Evolutionary conservation across 805 yeast species (phyloP), one percentile per base, ranked within the genome.

Genomic region (Phaffomyces antillensis): DNA sequence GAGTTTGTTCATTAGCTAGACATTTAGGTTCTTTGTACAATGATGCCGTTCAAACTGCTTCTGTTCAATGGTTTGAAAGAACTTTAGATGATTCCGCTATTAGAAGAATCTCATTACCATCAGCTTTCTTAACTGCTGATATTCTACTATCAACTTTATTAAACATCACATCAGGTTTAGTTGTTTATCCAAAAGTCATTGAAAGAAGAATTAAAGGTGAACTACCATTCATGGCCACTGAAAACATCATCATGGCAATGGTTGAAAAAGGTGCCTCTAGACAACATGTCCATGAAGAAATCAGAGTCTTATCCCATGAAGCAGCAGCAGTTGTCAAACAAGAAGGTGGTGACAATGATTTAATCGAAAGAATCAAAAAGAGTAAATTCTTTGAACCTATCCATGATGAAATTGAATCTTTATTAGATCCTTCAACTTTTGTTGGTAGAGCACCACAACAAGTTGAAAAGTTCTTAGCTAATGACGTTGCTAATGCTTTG

Each of bases 61-160:
- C 96, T 32, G 98, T 93, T 42, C 99, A 93, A 72, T 93, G 99
- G 99, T 93, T 93, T 64, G 99, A 93, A 75, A 86, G 99, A 73
- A 93, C 99, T 32, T 77, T 93, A 62, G 99, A 93, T 68, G 99
- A 93, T 68, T 85, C 96, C 46, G 99, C 99, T 43, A 91, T 91
- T 61, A 85, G 99, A 73, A 83, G 99, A 74, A 93, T 93, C 59
- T 85, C 96, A 23, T 73, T 93, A 52, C 99, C 99, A 40, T 86
- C 95, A 42, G 98, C 98, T 4, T 93, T 93, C 71, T 74, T 93
- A 65, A 89, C 98, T 45, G 93, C 96, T 17, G 99, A 93, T 68
- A 91, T 91, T 59, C 75, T 93, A 54, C 73, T 91, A 55, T 79
- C 95, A 25, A 93, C 99, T 41, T 70, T 93, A 68, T 75, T 83